Percentiles rank a stretch among this genome's conserved stretches.
phyloP scores from a whole-genome alignment of 768 basidiomycete genomes.

The Floccularia luteovirens region DNA sequence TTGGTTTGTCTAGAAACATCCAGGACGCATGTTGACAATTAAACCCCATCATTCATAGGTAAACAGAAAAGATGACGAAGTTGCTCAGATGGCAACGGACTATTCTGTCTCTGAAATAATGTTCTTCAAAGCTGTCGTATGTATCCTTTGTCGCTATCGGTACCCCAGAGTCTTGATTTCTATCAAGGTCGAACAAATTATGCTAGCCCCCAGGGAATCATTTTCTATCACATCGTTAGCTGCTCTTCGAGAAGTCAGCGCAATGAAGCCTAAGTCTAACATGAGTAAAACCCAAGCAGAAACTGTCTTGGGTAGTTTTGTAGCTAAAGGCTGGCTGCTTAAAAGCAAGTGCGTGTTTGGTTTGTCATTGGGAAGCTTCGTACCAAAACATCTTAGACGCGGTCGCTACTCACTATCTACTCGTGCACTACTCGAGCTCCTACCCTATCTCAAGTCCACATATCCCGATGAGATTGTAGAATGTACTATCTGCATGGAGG shows the following conservation, averaged over 20 bases:
- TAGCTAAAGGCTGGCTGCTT: constrained; percentile 73
- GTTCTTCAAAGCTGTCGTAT: constrained; percentile 78
- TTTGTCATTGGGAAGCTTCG: background rate
- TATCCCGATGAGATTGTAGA: constrained; percentile 67
- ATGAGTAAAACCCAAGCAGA: constrained; percentile 77
- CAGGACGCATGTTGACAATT: background rate
- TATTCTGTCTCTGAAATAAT: constrained; percentile 74
- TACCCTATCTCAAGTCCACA: constrained; percentile 62
- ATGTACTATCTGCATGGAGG: constrained; percentile 71
- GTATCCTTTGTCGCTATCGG: constrained; percentile 14
- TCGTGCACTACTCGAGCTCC: constrained; percentile 69
- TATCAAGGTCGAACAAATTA: constrained; percentile 79
- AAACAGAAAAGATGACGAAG: constrained; percentile 72
- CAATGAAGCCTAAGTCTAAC: constrained; percentile 46
- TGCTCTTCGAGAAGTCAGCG: constrained; percentile 63
- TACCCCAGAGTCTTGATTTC: constrained; percentile 1
- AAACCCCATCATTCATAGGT: constrained; percentile 36
- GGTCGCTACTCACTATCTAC: constrained; percentile 73
- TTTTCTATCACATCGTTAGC: constrained; percentile 75
- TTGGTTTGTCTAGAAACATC: constrained; percentile 44
- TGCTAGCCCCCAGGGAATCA: constrained; percentile 67
- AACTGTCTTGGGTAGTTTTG: constrained; percentile 66
- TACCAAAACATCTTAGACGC: constrained; percentile 29
- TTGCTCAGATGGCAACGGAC: constrained; percentile 81
- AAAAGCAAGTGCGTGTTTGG: constrained; percentile 57